Evolutionary conservation across 306 rosid genomes (phyloP).

Genomic region (Cercis canadensis): DNA sequence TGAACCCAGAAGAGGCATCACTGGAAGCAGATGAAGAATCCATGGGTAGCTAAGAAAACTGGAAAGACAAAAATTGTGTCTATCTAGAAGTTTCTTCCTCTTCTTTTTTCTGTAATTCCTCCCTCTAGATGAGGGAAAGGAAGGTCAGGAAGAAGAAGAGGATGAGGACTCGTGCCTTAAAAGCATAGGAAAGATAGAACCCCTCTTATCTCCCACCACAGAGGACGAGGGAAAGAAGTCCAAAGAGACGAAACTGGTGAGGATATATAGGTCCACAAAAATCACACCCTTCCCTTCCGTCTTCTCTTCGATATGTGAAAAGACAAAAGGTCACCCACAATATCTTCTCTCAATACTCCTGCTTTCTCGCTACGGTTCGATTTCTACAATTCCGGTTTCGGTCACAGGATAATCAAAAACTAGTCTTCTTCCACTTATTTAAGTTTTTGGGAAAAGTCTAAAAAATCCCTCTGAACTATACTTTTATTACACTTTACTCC

Average conservation of each 20-base stretch:
- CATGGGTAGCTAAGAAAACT: slow-evolving; percentile 41
- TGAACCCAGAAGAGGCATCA: slow-evolving; percentile 47
- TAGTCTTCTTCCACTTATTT: no score
- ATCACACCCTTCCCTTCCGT: neutral
- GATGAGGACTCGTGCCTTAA: slow-evolving; percentile 45
- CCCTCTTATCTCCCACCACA: slow-evolving; percentile 29
- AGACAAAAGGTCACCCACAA: slow-evolving; percentile 5
- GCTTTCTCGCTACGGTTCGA: neutral
- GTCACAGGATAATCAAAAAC: neutral
- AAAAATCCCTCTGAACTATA: no score
- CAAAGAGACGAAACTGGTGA: neutral
- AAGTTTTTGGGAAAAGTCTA: no score
- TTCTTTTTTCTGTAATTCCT: slow-evolving; percentile 26
- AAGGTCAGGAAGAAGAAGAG: slow-evolving; percentile 38
- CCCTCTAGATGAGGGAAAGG: slow-evolving; percentile 43
- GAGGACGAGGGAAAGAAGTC: slow-evolving; percentile 12
- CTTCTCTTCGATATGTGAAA: slow-evolving; percentile 4
- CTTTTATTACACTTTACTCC: no score
- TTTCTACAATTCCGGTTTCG: neutral
- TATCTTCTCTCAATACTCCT: neutral
- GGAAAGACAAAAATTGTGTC: neutral
- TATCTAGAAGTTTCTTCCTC: slow-evolving; percentile 25
- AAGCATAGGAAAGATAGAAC: slow-evolving; percentile 35
- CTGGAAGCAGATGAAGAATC: slow-evolving; percentile 53
- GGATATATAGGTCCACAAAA: neutral